Conservation (phyloP, 305 asterid species). For the Withania somnifera region DNA sequence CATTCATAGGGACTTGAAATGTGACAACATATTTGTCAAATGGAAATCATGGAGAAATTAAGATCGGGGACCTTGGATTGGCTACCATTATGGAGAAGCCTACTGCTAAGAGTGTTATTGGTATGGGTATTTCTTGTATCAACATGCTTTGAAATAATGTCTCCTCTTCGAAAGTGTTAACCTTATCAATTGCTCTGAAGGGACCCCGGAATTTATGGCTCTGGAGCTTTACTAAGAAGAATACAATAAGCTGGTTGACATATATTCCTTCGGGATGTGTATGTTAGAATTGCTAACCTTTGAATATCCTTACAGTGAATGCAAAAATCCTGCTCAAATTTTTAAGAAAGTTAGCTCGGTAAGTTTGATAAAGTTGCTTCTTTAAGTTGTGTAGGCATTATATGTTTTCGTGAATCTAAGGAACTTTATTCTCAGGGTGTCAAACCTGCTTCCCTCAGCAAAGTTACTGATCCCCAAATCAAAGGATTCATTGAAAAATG, state of each 20-base stretch:
- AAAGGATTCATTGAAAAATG: constrained; percentile 71
- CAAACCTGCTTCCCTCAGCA: constrained; percentile 65
- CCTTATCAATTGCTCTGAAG: constrained; percentile 11
- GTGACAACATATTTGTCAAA: constrained; percentile 78
- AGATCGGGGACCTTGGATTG: constrained; percentile 78
- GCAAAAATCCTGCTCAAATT: constrained; percentile 75
- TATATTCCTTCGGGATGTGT: constrained; percentile 84
- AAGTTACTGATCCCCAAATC: constrained; percentile 37
- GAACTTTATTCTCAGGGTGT: constrained; percentile 34
- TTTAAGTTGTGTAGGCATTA: not conserved
- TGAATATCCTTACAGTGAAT: constrained; percentile 74
- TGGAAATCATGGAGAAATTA: constrained; percentile 74
- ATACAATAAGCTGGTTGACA: constrained; percentile 66
- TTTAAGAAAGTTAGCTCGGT: constrained; percentile 57
- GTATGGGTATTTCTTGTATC: constrained; percentile 18
- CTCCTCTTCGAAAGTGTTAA: not conserved
- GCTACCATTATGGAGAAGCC: constrained; percentile 70
- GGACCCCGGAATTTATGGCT: constrained; percentile 80
- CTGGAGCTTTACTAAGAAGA: constrained; percentile 78
- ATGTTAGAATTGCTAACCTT: constrained; percentile 66
- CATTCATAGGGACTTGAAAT: constrained; percentile 74
- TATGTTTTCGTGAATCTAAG: not conserved
- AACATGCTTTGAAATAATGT: not conserved
- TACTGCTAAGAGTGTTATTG: constrained; percentile 70
- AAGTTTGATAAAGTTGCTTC: constrained; percentile 15